A percentile compares a stretch with the other conserved stretches of the same genome.
phyloP scores from a whole-genome alignment of 2,329 filamentous ascomycete genomes.

The Juglanconis juglandina region DNA sequence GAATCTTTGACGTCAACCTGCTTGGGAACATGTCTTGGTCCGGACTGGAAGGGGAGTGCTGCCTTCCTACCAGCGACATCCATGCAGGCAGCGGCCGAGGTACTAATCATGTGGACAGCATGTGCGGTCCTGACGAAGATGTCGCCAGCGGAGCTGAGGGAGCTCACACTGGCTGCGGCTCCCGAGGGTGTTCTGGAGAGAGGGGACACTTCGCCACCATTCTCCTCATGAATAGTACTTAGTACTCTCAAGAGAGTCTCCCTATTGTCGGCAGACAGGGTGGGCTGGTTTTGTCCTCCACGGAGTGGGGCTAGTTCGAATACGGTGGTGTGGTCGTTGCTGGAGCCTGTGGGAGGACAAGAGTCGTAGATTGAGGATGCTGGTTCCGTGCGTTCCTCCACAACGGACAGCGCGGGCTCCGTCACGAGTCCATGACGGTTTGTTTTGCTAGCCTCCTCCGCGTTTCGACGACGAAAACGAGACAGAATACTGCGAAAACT shows the following conservation, averaged over 20 bases:
- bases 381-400: not conserved
- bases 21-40: no score
- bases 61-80: not conserved
- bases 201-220: not conserved
- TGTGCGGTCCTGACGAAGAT: not conserved
- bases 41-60: not conserved
- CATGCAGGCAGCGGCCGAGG: not conserved
- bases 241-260: not conserved
- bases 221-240: not conserved
- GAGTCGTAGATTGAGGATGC: not conserved
- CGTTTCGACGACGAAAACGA: not conserved
- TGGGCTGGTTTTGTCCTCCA: not conserved
- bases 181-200: not conserved
- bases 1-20: no score
- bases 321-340: not conserved
- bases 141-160: not conserved
- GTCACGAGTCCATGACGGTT: not conserved
- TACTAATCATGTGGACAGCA: not conserved
- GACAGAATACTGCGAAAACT: not conserved
- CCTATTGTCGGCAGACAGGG: not conserved
- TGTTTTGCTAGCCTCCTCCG: not conserved
- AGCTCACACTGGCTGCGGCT: not conserved
- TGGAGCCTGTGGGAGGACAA: not conserved
- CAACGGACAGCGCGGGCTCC: no score
- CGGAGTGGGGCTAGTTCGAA: not conserved